Conservation (phyloP, 345 rosid genomes). For the Camelina hispida region DNA sequence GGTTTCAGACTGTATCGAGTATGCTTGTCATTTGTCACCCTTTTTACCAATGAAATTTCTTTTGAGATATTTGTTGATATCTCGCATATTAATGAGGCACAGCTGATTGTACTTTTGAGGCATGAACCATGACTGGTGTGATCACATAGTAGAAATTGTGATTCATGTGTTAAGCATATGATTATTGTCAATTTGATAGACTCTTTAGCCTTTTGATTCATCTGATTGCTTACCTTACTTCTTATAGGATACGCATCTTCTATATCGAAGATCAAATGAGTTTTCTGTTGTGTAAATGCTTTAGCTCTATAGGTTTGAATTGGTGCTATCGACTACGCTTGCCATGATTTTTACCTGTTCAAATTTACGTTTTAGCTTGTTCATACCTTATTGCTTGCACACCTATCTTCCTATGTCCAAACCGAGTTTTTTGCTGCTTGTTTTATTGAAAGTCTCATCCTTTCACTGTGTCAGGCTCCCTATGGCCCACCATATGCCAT, state of each 20-base stretch:
- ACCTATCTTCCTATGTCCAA: background rate
- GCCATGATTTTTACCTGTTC: background rate
- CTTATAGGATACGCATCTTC: conserved; percentile 3
- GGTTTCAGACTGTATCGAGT: conserved; percentile 5
- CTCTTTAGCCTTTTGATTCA: background rate
- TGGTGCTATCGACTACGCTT: background rate
- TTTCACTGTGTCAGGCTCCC: conserved; percentile 55
- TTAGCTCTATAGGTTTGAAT: no score
- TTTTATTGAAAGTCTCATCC: conserved; percentile 4
- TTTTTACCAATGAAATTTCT: background rate
- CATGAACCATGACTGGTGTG: background rate
- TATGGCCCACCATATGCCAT: conserved; percentile 93
- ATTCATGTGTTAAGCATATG: background rate
- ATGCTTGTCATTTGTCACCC: background rate
- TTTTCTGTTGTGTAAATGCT: background rate
- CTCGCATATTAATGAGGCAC: conserved; percentile 6
- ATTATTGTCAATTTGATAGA: conserved; percentile 10
- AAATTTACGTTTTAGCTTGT: no score
- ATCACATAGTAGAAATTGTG: conserved; percentile 12
- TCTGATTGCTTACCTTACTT: background rate
- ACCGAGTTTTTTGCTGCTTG: conserved; percentile 9
- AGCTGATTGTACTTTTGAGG: conserved; percentile 16
- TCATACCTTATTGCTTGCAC: background rate
- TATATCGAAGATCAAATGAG: conserved; percentile 6
- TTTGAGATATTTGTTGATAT: conserved; percentile 9